Evolutionary conservation across 1,139 yeast species (phyloP), one percentile per base, ranked within the genome.

Genomic region (Debaryomyces robertsiae): DNA sequence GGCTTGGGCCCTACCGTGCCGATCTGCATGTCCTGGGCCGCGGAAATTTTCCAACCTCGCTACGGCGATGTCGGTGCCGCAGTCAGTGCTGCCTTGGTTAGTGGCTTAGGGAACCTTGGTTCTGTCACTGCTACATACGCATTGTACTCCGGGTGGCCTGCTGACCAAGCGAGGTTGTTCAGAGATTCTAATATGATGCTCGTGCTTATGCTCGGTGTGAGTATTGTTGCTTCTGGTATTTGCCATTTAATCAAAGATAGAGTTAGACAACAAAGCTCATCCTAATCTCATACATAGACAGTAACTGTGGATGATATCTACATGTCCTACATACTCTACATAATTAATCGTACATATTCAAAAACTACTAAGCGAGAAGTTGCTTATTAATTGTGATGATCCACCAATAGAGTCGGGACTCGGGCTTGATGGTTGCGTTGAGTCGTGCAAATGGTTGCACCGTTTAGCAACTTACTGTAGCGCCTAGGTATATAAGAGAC

Each of bases 1-100:
- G 96, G 96, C 0, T 73, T 88, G 33, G 96, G 96, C 9, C 94
- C 96, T 15, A 88, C 96, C 0, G 95, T 87, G 17, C 96, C 96
- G 24, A 87, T 85, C 37, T 77, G 85, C 57, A 88, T 88, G 96
- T 79, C 95, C 1, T 81, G 89, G 87, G 68, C 91, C 0, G 83
- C 93, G 0, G 93, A 86, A 54, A 84, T 87, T 34, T 85, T 87
- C 66, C 78, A 75, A 9, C 72, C 75, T 3, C 69, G 78, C 37
- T 84, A 89, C 53, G 95, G 95, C 31, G 95, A 87, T 56, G 82
- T 88, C 38, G 96, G 96, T 4, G 73, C 82, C 41, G 96, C 96
- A 2, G 90, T 84, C 13, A 77, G 90, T 38, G 78, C 90, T 7
- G 96, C 96, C 0, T 63, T 88, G 33, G 93, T 88, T 7, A 81